Evolutionary conservation across 805 yeast species (phyloP), one percentile per base, ranked within the genome.

Genomic region (Teunomyces panamensis): DNA sequence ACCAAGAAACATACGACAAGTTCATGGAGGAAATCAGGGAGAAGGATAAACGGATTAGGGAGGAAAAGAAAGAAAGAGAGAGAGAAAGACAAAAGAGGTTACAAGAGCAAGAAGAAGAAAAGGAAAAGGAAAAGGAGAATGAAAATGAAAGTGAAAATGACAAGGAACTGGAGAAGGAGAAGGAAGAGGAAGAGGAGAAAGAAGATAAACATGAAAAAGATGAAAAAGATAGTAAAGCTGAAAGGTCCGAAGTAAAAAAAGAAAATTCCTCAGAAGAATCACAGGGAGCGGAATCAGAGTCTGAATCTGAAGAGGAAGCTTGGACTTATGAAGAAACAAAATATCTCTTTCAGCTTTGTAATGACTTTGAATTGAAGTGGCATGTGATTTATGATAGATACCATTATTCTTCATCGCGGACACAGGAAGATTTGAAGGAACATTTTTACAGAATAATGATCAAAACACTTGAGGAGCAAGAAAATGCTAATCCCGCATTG

Each of bases 261-360:
- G 29, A n/a, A 29, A 39, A n/a, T 14, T 17, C 42, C 7, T 37
- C 37, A 10, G 45, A 51, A 13, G 49, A 43, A 10, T 35, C 27
- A 7, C 48, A 44, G n/a, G 45, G 42, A 35, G 74, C 75, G 11
- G 76, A 75, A 4, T 68, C 70, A 10, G 64, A 75, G 4, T 68
- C 70, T 10, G 64, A 59, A 7, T 68, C 70, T 2, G 60, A 74
- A 42, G 34, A 32, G 5, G 47, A 51, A 1, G 69, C 65, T 8
- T 90, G 97, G 96, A 68, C 79, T 2, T 87, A 76, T 53, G 84
- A 83, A 42, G 97, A 94, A 64, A 88, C 96, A 0, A 70, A 71
- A 33, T 83, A 87, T 52, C 68, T 94, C n/a, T 90, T 92, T 63
- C 85, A 83, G 1, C 68, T 88, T 13, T 87, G 87, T 62, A 72